These are phyloP conservation scores for Trichoderma lentiforme DNA, from an alignment of 2,329 filamentous ascomycete genomes.

Conservation along the genomic window DNA sequence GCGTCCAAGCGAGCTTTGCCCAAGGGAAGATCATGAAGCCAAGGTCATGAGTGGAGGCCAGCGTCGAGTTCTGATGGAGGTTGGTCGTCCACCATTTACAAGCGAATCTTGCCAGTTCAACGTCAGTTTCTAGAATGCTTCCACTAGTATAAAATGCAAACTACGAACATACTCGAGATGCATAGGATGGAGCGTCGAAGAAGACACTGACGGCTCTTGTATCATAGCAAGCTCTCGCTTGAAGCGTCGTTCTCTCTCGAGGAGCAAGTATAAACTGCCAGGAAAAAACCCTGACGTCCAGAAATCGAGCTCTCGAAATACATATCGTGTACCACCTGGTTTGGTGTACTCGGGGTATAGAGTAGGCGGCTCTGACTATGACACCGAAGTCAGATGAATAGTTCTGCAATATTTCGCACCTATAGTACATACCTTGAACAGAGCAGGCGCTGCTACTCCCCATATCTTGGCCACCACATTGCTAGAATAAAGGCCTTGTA, in stretches of 20 bases:
- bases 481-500: background rate
- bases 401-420: fast-evolving
- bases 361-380: background rate
- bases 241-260: background rate
- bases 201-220: background rate
- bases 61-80: background rate
- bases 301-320: background rate
- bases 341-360: background rate
- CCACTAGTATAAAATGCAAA: background rate
- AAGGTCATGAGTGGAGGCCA: background rate
- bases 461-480: background rate
- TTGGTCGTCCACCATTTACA: background rate
- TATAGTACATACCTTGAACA: background rate
- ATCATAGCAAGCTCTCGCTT: background rate
- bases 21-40: background rate
- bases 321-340: background rate
- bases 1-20: background rate
- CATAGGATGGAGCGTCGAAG: background rate
- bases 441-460: background rate
- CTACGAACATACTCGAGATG: background rate
- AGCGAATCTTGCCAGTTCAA: background rate
- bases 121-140: background rate
- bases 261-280: background rate
- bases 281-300: background rate
- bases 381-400: background rate